A percentile compares a stretch with the other conserved stretches of the same genome.
Conservation (phyloP, 1,139 yeast species). For the Blastobotrys aristatus region DNA sequence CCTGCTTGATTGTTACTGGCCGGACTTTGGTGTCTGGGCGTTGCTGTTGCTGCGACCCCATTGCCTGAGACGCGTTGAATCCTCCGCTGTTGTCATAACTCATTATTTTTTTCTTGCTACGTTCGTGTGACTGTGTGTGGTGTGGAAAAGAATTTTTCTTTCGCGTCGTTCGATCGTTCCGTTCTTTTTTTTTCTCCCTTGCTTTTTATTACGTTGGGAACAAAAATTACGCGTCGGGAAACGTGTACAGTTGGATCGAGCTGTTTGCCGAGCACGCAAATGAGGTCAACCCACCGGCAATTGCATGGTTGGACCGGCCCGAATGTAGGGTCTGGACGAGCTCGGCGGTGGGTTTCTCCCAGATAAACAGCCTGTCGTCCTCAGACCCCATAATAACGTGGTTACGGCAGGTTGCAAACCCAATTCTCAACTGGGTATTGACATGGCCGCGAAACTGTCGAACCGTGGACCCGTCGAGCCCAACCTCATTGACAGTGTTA, state of each 20-base stretch:
- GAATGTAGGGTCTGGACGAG: background rate
- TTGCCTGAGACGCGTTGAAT: conserved; percentile 2
- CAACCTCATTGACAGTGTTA: conserved; percentile 28
- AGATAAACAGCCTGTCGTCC: conserved; percentile 79
- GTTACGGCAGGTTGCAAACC: conserved; percentile 38
- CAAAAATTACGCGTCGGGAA: background rate
- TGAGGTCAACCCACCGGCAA: background rate
- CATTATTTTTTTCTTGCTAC: background rate
- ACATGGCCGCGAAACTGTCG: conserved; percentile 31
- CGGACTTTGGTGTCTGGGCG: conserved; percentile 41
- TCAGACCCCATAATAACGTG: conserved; percentile 80
- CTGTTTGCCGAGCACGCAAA: conserved; percentile 7
- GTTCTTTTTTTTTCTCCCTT: background rate
- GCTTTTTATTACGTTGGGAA: conserved; percentile 3
- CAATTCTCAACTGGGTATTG: conserved; percentile 27
- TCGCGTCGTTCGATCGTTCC: background rate
- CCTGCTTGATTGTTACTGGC: conserved; percentile 81
- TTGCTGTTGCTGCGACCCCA: conserved; percentile 3
- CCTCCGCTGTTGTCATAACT: conserved; percentile 12
- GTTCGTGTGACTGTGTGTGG: background rate
- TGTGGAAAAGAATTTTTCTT: background rate
- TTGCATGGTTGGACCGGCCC: conserved; percentile 2
- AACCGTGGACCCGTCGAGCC: conserved; percentile 27
- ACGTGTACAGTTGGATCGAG: background rate
- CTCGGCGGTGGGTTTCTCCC: conserved; percentile 52